Evolutionary conservation across 2,329 filamentous ascomycete genomes (phyloP), one percentile per base, ranked within the genome.

Genomic region (Fusarium sp.): DNA sequence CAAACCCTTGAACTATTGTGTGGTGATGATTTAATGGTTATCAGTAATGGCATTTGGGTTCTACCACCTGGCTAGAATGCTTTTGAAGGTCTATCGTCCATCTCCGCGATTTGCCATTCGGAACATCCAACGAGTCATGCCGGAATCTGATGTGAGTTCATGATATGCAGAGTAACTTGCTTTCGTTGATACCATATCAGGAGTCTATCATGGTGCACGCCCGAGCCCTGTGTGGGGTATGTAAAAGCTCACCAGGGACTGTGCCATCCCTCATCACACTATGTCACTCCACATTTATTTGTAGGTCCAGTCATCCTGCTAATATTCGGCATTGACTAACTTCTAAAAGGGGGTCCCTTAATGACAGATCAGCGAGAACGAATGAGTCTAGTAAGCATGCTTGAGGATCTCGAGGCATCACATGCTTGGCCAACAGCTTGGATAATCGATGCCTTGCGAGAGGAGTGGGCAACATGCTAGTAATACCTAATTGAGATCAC

Each of bases 261-360:
- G 57, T 59, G 17, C 57, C 57, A 3, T 47, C 57, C 1, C 50
- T 59, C 11, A 59, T 59, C 34, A 59, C 57, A 22, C 47, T 59
- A 14, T 59, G 57, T 22, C 57, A 59, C 57, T 46, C 57, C 11
- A 59, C 57, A 5, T 59, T 59, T 47, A 59, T 59, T 11, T 59
- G 55, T 58, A 57, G 5, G 46, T 52, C 8, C 2, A 17, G 7
- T 5, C 5, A 26, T 44, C 3, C 6, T 28, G 1, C n/a, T 1
- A 8, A 14, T 2, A 38, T 7, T 17, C 3, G 11, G 3, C 9
- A 14, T 11, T 26, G 2, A 43, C 55, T 59, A 59, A 59, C 6
- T 9, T 46, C 14, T 14, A 9, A 5, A 11, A 59, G 49, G 57
- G 57, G 57, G 21, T 9, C 42, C 42, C 6, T 56, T 57, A 39